A percentile compares a stretch with the other conserved stretches of the same genome.
These are phyloP conservation scores for Jamesozyma spencerorum DNA, from an alignment of 805 yeast genomes.

Conservation along the genomic window DNA sequence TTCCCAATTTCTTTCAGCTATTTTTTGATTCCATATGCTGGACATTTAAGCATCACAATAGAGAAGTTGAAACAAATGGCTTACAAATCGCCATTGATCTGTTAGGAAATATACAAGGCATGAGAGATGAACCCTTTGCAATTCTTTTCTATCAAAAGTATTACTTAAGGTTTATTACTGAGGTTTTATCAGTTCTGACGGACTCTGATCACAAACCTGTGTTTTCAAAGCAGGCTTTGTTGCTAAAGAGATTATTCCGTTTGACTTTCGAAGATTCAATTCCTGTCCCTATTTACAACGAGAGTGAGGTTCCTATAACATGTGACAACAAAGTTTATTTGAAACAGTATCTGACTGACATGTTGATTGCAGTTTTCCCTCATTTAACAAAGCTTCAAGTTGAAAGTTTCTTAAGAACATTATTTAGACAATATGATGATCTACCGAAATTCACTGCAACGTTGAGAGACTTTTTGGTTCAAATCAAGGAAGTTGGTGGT, in stretches of 20 bases:
- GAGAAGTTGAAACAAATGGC: constrained; percentile 87
- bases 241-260: constrained; percentile 69
- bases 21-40: constrained; percentile 86
- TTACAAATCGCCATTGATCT: constrained; percentile 69
- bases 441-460: constrained; percentile 63
- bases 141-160: constrained; percentile 76
- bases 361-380: constrained; percentile 75
- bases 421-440: constrained; percentile 60
- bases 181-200: constrained; percentile 79
- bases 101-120: constrained; percentile 64
- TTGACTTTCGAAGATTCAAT: constrained; percentile 65
- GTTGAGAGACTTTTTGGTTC: constrained; percentile 86
- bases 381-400: constrained; percentile 75
- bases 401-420: constrained; percentile 62
- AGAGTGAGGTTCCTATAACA: constrained; percentile 67
- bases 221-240: constrained; percentile 70
- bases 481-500: constrained; percentile 87
- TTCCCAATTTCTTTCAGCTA: constrained; percentile 70
- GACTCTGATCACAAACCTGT: constrained; percentile 95
- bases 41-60: constrained; percentile 93
- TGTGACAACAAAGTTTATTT: constrained; percentile 68
- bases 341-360: constrained; percentile 62
- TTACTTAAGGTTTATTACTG: constrained; percentile 75
- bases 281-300: constrained; percentile 59
- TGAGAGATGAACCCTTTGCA: constrained; percentile 55